Evolutionary conservation across 768 basidiomycete species (phyloP).

Genomic region (Tulasnella sp.): DNA sequence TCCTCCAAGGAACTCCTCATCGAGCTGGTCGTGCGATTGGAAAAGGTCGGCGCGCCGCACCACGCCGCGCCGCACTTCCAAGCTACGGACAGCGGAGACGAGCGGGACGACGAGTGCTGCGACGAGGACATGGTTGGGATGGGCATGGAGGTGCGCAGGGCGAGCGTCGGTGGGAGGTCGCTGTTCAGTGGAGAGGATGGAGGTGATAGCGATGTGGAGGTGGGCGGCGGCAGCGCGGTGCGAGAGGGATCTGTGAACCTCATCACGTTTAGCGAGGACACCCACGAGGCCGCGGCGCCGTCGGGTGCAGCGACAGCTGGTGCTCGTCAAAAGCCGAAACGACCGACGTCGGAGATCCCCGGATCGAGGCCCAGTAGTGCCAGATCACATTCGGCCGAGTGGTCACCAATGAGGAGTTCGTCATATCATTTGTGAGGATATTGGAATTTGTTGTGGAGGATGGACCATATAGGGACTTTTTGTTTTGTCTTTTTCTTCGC

Average conservation of each 20-base stretch:
- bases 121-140: neutral
- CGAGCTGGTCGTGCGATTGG: slow-evolving; percentile 12
- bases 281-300: neutral
- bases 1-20: slow-evolving; percentile 3
- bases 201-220: neutral
- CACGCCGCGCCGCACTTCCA: no score
- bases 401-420: neutral
- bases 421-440: neutral
- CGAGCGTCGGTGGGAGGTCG: slow-evolving; percentile 6
- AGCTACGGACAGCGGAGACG: no score
- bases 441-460: no score
- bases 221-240: neutral
- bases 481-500: no score
- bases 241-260: neutral
- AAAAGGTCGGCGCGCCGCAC: neutral
- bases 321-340: neutral
- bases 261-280: neutral
- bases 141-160: neutral
- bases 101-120: no score
- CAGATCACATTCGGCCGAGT: neutral
- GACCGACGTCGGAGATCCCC: neutral
- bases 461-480: no score
- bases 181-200: neutral
- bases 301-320: neutral
- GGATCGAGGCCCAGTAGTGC: neutral